Base-by-base conservation (phyloP, 306 rosid genomes). In the Parietaria judaica region DNA sequence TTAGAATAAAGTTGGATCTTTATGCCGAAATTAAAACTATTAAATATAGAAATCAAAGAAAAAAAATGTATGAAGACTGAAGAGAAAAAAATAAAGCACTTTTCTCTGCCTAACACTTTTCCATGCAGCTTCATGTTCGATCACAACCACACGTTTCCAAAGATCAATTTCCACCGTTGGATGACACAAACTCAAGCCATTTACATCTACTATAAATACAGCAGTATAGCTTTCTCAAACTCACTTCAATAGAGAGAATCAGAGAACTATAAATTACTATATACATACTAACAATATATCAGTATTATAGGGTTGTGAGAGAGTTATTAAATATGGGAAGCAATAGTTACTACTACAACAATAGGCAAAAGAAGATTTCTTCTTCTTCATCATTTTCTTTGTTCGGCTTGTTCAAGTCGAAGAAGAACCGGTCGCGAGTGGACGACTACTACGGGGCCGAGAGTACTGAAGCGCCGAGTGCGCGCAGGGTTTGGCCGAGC, bases 401-500 rank as follows among this genome's bases (percentile, higher is more conserved):
- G 48, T 83, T 91, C 56, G 76, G 54, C 76, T 44, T 85, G 58
- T 83, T 91, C 82, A 85, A 76, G 69, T 51, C 88, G 0, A 69
- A 67, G 23, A 80, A 54, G 54, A 57, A 62, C 3, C 68, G 77
- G 13, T 10, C 12, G 60, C 66, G 73, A 15, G 68, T 51, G 36
- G 70, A 37, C 0, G 54, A 54, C 17, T 51, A 68, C 14, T 68
- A 74, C 4, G 60, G 57, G 45, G 63, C 15, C 12, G 14, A 3
- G 11, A 70, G 82, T 51, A 84, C 83, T 3, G 85, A 77, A 13
- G 65, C 77, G 14, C 6, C 60, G 52, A 85, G 72, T 61, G 44
- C 65, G 1, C 51, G 70, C 14, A 85, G 66, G 79, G 80, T 85
- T 16, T 88, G 89, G 91, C 95, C 95, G 2, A 91, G 95, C 54